Evolutionary conservation across 164 flowering plant genomes (phyloP), one percentile per base, ranked within the genome.

Genomic region (Vitis amurensis): DNA sequence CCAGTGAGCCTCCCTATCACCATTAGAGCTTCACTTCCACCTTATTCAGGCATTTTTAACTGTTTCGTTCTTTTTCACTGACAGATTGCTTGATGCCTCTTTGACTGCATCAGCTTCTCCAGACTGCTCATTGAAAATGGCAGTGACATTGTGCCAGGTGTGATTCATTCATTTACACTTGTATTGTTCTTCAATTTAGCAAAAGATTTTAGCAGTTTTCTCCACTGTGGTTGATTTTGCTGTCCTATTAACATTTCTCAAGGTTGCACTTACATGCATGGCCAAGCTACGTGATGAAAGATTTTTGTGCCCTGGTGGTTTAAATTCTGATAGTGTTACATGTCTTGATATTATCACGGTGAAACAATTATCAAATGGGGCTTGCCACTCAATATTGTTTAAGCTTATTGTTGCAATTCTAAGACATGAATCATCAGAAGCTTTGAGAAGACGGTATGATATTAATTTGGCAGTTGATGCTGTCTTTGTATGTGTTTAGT

Each of bases 191-290:
- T 44, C 17, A 8, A 27, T 37, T 74, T 59, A 13, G 8, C 52
- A 53, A 68, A 6, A 29, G 17, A 55, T 63, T 47, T n/a, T 19
- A 16, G 8, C 23, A 62, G 11, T 59, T 61, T 73, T 53, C 50
- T 48, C 47, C 17, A 31, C 29, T 59, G 11, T 59, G 72, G 9
- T 72, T 7, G 30, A 37, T 70, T 37, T 60, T 66, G 17, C 6
- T 65, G 7, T 55, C 10, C 62, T 58, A 14, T 66, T 50, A 49
- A 17, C 47, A 56, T 69, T 15, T 71, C 56, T 72, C 55, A 64
- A 95, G 99, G 99, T 95, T 76, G 93, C 91, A 31, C 83, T 91
- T 59, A 95, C 99, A 64, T 91, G 97, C 89, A 89, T 93, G 95
- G 98, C 99, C 15, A 96, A 93, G 76, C 78, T 96, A 57, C 90